Evolutionary conservation across 164 flowering plant species (phyloP), one percentile per base, ranked within the genome.

Genomic region (Hamamelis virginiana): DNA sequence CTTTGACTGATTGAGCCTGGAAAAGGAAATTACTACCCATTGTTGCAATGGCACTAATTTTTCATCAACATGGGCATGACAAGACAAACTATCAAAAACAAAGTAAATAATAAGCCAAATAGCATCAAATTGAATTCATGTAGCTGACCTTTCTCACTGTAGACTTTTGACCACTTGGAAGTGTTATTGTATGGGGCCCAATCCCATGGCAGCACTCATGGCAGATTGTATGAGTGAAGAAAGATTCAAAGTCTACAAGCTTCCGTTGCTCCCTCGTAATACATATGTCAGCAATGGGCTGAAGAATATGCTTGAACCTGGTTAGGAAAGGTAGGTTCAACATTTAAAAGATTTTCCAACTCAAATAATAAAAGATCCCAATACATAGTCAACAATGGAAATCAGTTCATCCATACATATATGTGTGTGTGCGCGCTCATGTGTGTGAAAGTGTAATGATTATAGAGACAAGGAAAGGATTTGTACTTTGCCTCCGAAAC

Each of bases 141-240:
- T 8, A 64, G 73, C 86, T 66, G 56, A 94, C 98, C 93, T 85
- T 65, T 91, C 98, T 89, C 74, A 94, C 98, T 8, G 95, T 94
- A 28, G 98, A 91, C 69, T 80, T 72, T 67, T 81, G 83, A 59
- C 98, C 98, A 77, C 77, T 78, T 44, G 98, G 97, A 74, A 91
- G 95, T 61, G 74, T 83, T 58, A 94, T 94, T 55, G 82, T 78
- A 78, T 94, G 98, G 73, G 98, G 98, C 53, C 98, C 98, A 79
- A 91, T 94, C 44, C 97, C 98, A 80, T 94, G 98, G 80, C 91
- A 86, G 77, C 98, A 94, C 77, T 94, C 98, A 76, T 91, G 98
- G 80, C 96, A 94, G 68, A 91, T 81, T 51, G 91, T 91, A 77
- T 94, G 98, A 71, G 97, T 94, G 79, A 94, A 94, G 79, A 91